Percentiles rank a stretch among this genome's conserved stretches.
These are phyloP conservation scores for Blastobotrys robertii DNA, from an alignment of 805 yeast species.

Conservation along the genomic window DNA sequence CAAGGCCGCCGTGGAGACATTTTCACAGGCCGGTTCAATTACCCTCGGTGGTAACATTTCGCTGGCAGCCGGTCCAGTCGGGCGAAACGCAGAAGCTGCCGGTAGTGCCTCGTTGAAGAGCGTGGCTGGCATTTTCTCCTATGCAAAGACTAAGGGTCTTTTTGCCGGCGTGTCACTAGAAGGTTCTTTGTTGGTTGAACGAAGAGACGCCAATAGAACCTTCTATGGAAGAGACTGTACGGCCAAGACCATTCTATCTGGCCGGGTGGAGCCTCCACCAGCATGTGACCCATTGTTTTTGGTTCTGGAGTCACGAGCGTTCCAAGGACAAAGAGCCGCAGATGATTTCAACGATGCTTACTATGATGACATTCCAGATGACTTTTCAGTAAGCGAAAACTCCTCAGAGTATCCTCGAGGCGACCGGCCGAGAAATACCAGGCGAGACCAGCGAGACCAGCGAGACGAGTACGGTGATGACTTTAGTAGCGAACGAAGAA, in stretches of 20 bases:
- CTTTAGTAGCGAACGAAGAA: slow-evolving; percentile 18
- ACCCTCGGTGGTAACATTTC: slow-evolving; percentile 93
- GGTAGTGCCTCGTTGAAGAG: slow-evolving; percentile 83
- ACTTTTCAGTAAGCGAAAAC: slow-evolving; percentile 45
- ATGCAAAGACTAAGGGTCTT: slow-evolving; percentile 91
- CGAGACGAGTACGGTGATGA: slow-evolving; percentile 17
- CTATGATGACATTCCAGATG: slow-evolving; percentile 68
- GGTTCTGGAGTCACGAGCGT: slow-evolving; percentile 77
- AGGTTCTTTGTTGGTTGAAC: slow-evolving; percentile 92
- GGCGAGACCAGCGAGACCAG: slow-evolving; percentile 11
- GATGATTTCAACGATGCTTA: slow-evolving; percentile 47
- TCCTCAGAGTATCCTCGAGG: slow-evolving; percentile 25
- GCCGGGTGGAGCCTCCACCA: slow-evolving; percentile 88
- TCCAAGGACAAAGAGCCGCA: slow-evolving; percentile 35
- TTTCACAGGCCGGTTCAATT: slow-evolving; percentile 87
- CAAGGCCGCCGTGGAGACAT: slow-evolving; percentile 80
- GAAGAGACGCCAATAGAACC: slow-evolving; percentile 94
- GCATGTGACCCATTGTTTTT: slow-evolving; percentile 81
- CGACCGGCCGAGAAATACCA: background rate
- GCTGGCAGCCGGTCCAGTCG: slow-evolving; percentile 95
- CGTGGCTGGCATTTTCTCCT: slow-evolving; percentile 85
- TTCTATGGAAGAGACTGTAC: slow-evolving; percentile 85
- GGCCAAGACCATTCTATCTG: slow-evolving; percentile 75
- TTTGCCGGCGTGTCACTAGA: slow-evolving; percentile 97
- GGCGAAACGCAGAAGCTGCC: slow-evolving; percentile 95